Conservation (phyloP, 1,284 basidiomycete species). For the Puccinia horiana region DNA sequence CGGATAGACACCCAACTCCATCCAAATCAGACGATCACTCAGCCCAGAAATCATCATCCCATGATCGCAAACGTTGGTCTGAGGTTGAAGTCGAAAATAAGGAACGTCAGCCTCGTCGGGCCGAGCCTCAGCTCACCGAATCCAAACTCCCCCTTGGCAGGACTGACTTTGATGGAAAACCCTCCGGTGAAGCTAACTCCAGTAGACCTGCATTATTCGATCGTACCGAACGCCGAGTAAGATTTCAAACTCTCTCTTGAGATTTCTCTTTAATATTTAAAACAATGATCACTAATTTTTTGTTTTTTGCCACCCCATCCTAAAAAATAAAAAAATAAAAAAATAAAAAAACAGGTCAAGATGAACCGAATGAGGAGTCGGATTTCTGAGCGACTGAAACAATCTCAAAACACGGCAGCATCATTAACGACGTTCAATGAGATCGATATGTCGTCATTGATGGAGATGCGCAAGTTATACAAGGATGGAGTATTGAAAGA, state of each 20-base stretch:
- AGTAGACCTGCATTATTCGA: constrained; percentile 56
- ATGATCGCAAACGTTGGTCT: constrained; percentile 34
- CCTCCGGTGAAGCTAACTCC: constrained; percentile 61
- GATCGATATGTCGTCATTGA: constrained; percentile 95
- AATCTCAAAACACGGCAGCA: constrained; percentile 95
- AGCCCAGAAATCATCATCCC: constrained; percentile 6
- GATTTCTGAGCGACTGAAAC: constrained; percentile 95
- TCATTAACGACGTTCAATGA: constrained; percentile 99
- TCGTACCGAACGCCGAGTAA: constrained; percentile 44
- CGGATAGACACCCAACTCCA: background rate
- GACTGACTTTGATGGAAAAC: constrained; percentile 23
- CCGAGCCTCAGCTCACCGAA: constrained; percentile 44
- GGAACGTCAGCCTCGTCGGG: constrained; percentile 22
- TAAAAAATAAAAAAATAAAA: constrained; percentile 1
- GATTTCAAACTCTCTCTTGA: background rate
- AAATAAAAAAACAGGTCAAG: constrained; percentile 68
- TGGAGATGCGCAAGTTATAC: constrained; percentile 91
- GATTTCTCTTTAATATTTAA: background rate
- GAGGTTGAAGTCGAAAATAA: constrained; percentile 42
- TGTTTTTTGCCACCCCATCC: background rate
- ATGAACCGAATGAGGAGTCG: constrained; percentile 97
- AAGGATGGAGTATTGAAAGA: constrained; percentile 90
- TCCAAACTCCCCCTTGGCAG: constrained; percentile 32
- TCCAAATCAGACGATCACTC: constrained; percentile 4
- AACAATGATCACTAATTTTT: background rate